Evolutionary conservation across 768 basidiomycete genomes (phyloP).

Genomic region (Pleurotus cornucopiae): DNA sequence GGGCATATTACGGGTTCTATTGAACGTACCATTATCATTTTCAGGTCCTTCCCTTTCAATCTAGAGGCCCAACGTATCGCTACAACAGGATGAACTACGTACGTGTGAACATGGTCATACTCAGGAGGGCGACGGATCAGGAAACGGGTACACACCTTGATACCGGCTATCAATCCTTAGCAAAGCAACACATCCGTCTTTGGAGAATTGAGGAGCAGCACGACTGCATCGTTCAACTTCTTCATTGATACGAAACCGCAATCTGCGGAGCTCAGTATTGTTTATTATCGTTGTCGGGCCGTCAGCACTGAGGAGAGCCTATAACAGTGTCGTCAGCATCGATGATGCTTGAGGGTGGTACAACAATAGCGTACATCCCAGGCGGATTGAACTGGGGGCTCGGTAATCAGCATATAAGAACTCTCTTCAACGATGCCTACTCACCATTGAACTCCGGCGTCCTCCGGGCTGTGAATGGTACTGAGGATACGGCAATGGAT

Average conservation of each 20-base stretch:
- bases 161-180: not conserved
- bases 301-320: not conserved
- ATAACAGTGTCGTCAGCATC: not conserved
- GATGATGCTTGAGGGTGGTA: no score
- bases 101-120: no score
- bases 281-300: not conserved
- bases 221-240: not conserved
- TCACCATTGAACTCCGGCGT: not conserved
- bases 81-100: not conserved
- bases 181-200: not conserved
- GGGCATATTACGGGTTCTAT: not conserved
- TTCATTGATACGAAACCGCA: not conserved
- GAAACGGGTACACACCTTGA: not conserved
- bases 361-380: not conserved
- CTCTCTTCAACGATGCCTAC: not conserved
- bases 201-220: not conserved
- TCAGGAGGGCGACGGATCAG: no score
- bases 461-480: not conserved
- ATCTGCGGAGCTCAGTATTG: not conserved
- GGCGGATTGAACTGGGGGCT: not conserved
- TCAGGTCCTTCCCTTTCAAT: constrained; percentile 1
- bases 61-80: not conserved
- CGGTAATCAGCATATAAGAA: not conserved
- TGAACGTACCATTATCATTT: not conserved
- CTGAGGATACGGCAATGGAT: no score